These are phyloP conservation scores for Escallonia herrerae DNA, from an alignment of 129 eudicot species.

Conservation along the genomic window DNA sequence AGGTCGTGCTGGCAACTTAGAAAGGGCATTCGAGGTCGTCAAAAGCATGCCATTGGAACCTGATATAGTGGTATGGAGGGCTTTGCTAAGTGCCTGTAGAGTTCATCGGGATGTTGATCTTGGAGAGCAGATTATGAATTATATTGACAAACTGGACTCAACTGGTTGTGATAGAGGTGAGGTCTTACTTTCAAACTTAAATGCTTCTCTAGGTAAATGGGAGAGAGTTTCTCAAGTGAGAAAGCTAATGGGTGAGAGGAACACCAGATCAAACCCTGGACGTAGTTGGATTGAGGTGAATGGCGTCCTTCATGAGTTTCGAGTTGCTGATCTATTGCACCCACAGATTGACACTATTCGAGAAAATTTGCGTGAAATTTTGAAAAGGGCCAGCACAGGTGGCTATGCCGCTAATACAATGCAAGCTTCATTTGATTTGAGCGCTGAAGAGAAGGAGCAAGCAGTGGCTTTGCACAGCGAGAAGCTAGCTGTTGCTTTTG, in stretches of 20 bases:
- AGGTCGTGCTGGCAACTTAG: conserved; percentile 69
- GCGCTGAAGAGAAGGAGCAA: conserved; percentile 53
- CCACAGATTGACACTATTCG: conserved; percentile 36
- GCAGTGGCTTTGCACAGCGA: conserved; percentile 80
- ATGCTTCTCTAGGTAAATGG: conserved; percentile 80
- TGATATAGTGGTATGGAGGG: conserved; percentile 71
- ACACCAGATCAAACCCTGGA: conserved; percentile 39
- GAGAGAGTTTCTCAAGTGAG: conserved; percentile 46
- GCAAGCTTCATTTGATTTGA: conserved; percentile 40
- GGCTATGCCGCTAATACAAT: conserved; percentile 36
- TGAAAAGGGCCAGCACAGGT: conserved; percentile 26
- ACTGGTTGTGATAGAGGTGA: conserved; percentile 26
- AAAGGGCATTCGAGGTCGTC: conserved; percentile 50
- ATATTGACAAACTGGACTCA: conserved; percentile 29
- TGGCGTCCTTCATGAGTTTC: conserved; percentile 68
- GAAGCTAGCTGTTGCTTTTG: conserved; percentile 79
- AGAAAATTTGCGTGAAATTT: conserved; percentile 35
- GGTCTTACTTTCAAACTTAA: conserved; percentile 63
- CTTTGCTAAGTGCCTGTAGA: conserved; percentile 77
- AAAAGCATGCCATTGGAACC: conserved; percentile 59
- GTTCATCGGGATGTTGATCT: conserved; percentile 42
- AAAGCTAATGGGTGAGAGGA: conserved; percentile 40
- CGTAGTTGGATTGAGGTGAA: conserved; percentile 87
- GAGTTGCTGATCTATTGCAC: conserved; percentile 70
- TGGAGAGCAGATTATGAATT: conserved; percentile 47